Conservation (phyloP, 306 rosid genomes). For the Nissolia schottii region DNA sequence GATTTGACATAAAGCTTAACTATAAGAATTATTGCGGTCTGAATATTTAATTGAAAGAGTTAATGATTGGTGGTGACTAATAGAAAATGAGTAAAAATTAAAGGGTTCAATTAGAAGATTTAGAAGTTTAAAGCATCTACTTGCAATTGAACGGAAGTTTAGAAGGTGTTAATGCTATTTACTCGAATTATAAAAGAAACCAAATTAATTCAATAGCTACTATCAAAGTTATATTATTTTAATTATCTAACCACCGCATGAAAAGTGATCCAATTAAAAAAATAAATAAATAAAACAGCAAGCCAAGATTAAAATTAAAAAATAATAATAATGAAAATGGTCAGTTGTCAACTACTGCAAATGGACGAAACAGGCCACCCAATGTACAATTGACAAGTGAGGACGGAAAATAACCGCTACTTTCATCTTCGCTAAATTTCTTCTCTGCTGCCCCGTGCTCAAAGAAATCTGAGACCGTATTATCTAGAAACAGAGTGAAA, state of each 20-base stretch:
- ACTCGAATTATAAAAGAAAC: too few species aligned
- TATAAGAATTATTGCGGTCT: too few species aligned
- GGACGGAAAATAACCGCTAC: background rate
- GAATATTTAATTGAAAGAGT: too few species aligned
- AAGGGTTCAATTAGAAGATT: too few species aligned
- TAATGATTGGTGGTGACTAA: too few species aligned
- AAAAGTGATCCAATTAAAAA: too few species aligned
- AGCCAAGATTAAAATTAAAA: background rate
- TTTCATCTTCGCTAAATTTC: background rate
- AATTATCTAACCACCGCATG: background rate
- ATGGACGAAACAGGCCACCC: background rate
- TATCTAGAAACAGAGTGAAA: slow-evolving; percentile 33
- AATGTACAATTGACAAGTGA: background rate
- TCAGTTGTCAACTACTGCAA: background rate
- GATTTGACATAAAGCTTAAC: too few species aligned
- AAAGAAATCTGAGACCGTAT: background rate
- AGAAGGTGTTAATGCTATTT: too few species aligned
- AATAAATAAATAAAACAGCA: background rate
- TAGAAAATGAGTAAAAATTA: background rate
- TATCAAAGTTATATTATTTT: background rate
- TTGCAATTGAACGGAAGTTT: too few species aligned
- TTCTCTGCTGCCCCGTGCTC: slow-evolving; percentile 1
- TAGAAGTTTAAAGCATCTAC: too few species aligned
- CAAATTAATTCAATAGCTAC: background rate
- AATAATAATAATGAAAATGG: background rate